Base-by-base conservation (phyloP, 495 filamentous ascomycete species). In the Daldinia childiae region DNA sequence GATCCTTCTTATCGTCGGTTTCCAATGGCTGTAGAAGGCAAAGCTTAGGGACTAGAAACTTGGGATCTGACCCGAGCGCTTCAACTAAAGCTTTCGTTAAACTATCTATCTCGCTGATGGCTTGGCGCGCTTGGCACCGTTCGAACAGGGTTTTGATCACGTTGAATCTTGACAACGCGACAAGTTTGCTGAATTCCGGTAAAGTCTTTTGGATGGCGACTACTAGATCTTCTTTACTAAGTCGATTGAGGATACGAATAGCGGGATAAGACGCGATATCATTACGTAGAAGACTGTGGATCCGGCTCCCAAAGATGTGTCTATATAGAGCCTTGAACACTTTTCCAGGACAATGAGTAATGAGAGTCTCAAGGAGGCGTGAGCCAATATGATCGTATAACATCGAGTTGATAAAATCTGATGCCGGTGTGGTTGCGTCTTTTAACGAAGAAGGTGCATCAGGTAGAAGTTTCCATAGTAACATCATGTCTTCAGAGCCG, bases 311-410 rank as follows among this genome's bases (percentile, higher is more conserved):
- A 67, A 98, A 91, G 66, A 91, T 87, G 52, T 89, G 87, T 45
- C 85, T 87, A 75, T 95, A 91, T 0, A 99, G 78, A 21, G 86
- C 85, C 76, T 97, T 97, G 86, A 98, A 98, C 19, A 92, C 84
- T 74, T 92, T 97, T 30, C 92, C 94, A 0, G 94, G 93, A 30
- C 91, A 90, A 73, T 89, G 84, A 9, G 86, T 85, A 66, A 97
- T 86, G 62, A 99, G 89, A 1, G 89, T 91, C 77, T 99, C 95
- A 11, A 97, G 85, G 4, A 99, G 84, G 32, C 94, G 90, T 5
- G 94, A 97, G 4, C 96, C 96, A 26, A 98, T 88, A 0, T 91
- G 82, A 74, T 97, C 92, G 75, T 98, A 98, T 24, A 98, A 79
- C 69, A 98, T 85, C 38, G 91, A 89, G 69, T 92, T 92, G 77